Evolutionary conservation across 2,329 filamentous ascomycete genomes (phyloP).

Genomic region (Penicillium sp.): DNA sequence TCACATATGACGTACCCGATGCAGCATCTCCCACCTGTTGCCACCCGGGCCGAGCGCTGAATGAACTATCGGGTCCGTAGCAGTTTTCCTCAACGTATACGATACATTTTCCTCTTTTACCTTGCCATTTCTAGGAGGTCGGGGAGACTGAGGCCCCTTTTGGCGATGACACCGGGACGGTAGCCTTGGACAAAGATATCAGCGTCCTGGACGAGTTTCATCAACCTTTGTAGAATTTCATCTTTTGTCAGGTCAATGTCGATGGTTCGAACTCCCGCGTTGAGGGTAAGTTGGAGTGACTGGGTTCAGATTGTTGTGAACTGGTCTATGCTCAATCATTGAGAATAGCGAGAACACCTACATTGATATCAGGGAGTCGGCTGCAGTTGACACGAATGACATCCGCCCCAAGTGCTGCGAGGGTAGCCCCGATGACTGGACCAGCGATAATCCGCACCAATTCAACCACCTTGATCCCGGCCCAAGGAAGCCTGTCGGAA

Average conservation of each 20-base stretch:
- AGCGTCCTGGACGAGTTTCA: slow-evolving; percentile 47
- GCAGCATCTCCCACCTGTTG: slow-evolving; percentile 52
- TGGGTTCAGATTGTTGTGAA: background rate
- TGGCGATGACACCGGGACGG: slow-evolving; percentile 44
- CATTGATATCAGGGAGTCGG: slow-evolving; percentile 36
- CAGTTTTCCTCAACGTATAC: slow-evolving; percentile 54
- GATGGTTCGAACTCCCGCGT: slow-evolving; percentile 24
- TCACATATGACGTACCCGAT: slow-evolving; percentile 38
- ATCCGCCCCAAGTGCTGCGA: slow-evolving; percentile 48
- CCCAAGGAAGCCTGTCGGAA: slow-evolving; percentile 30
- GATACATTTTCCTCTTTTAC: slow-evolving; percentile 44
- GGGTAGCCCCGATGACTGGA: slow-evolving; percentile 42
- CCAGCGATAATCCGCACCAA: slow-evolving; percentile 37
- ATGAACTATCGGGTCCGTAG: slow-evolving; percentile 51
- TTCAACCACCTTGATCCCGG: slow-evolving; percentile 53
- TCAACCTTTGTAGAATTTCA: slow-evolving; percentile 41
- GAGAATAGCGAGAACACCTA: slow-evolving; percentile 8
- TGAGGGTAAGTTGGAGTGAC: slow-evolving; percentile 22
- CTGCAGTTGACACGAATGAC: slow-evolving; percentile 49
- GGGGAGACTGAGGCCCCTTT: slow-evolving; percentile 33
- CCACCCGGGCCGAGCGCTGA: slow-evolving; percentile 49
- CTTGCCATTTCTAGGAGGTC: slow-evolving; percentile 40
- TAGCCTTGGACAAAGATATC: slow-evolving; percentile 59
- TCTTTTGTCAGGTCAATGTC: slow-evolving; percentile 48
- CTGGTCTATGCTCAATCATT: too few species aligned